Conservation (phyloP, 2,329 filamentous ascomycete genomes). For the Pseudogymnoascus destructans region DNA sequence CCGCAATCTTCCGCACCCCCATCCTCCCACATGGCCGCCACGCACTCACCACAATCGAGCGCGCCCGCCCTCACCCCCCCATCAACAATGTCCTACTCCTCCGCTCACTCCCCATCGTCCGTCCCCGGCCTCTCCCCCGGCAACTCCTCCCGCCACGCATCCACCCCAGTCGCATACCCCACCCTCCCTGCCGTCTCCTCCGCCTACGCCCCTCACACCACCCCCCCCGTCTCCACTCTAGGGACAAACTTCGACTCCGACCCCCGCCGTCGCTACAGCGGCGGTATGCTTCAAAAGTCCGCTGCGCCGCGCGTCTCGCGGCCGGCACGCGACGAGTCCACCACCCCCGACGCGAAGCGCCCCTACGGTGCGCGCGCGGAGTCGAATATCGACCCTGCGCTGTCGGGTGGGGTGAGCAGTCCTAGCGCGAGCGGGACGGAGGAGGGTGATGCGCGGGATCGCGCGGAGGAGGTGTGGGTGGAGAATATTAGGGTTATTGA, state of each 20-base stretch:
- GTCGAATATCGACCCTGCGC: slow-evolving; percentile 25
- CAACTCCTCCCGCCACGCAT: slow-evolving; percentile 40
- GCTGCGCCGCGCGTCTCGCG: slow-evolving; percentile 31
- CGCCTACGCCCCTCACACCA: slow-evolving; percentile 55
- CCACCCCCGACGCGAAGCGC: slow-evolving; percentile 25
- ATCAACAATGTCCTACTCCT: slow-evolving; percentile 62
- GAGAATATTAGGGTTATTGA: slow-evolving; percentile 55
- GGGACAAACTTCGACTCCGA: slow-evolving; percentile 52
- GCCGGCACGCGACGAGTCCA: slow-evolving; percentile 18
- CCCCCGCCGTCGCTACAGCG: slow-evolving; percentile 51
- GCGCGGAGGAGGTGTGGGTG: slow-evolving; percentile 51
- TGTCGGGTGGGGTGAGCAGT: slow-evolving; percentile 15
- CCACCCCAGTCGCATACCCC: slow-evolving; percentile 57
- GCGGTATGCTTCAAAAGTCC: slow-evolving; percentile 52
- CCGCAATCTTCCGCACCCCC: slow-evolving; percentile 31
- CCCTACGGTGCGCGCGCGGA: slow-evolving; percentile 30
- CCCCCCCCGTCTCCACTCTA: slow-evolving; percentile 53
- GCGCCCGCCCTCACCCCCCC: slow-evolving; percentile 68
- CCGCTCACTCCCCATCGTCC: slow-evolving; percentile 58
- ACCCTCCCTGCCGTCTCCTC: slow-evolving; percentile 58
- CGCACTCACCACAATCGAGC: slow-evolving; percentile 39
- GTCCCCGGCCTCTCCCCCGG: slow-evolving; percentile 50
- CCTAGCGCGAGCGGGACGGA: slow-evolving; percentile 42
- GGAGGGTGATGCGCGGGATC: slow-evolving; percentile 39
- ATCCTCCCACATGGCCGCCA: slow-evolving; percentile 47